phyloP scores from a whole-genome alignment of 768 basidiomycete species.

The Candolleomyces efflorescens region DNA sequence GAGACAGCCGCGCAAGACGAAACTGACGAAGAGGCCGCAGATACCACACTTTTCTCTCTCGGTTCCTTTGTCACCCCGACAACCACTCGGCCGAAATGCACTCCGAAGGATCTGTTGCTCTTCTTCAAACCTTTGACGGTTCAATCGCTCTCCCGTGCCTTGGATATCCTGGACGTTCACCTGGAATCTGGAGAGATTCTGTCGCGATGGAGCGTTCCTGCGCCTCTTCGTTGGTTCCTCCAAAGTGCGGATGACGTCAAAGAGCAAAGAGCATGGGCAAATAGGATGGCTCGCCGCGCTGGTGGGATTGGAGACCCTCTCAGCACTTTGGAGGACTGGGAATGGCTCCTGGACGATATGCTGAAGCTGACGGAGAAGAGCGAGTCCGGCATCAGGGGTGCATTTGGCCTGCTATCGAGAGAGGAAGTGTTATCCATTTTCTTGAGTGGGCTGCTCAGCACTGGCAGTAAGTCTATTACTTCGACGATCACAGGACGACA shows the following conservation, averaged over 20 bases:
- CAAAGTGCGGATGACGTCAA: conserved; percentile 60
- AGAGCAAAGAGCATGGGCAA: conserved; percentile 84
- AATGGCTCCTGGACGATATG: conserved; percentile 88
- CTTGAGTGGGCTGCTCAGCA: conserved; percentile 79
- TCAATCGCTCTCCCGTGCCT: conserved; percentile 68
- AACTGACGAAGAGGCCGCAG: conserved; percentile 68
- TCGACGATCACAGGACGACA: conserved; percentile 7
- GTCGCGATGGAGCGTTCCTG: conserved; percentile 80
- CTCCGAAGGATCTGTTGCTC: conserved; percentile 65
- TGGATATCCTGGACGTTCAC: conserved; percentile 93
- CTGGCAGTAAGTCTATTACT: conserved; percentile 67
- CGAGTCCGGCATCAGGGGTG: conserved; percentile 62
- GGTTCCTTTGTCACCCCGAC: conserved; percentile 77
- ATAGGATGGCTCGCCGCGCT: conserved; percentile 73
- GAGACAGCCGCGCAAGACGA: conserved; percentile 53
- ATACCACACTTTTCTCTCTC: conserved; percentile 77
- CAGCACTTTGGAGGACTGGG: conserved; percentile 73
- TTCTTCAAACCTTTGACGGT: conserved; percentile 82
- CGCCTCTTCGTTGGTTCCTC: conserved; percentile 87
- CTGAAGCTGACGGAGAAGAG: conserved; percentile 65
- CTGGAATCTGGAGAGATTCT: conserved; percentile 92
- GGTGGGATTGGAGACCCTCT: conserved; percentile 52
- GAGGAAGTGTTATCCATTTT: conserved; percentile 81
- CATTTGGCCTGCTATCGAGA: conserved; percentile 70
- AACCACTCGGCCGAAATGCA: conserved; percentile 49